A percentile compares a stretch with the other conserved stretches of the same genome.
phyloP scores from a whole-genome alignment of 202 grass and related monocot genomes.

The Schoenoplectus triqueter region DNA sequence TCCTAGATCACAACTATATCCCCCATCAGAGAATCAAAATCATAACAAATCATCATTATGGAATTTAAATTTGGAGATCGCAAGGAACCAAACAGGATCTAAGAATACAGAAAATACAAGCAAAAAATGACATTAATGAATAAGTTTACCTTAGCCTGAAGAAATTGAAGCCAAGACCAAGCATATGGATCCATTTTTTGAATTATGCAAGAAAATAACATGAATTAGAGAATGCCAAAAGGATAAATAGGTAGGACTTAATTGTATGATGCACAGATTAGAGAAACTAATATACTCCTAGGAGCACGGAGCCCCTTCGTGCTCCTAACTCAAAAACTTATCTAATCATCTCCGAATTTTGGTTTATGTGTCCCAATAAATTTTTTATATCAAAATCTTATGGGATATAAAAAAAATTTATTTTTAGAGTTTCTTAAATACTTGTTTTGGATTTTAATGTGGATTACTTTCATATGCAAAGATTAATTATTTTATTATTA shows the following conservation, averaged over 20 bases:
- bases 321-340: no score
- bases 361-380: no score
- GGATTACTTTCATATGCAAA: no score
- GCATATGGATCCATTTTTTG: conserved; percentile 32
- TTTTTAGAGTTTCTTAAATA: no score
- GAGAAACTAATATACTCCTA: no score
- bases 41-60: background rate
- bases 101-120: background rate
- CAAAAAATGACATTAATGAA: conserved; percentile 8
- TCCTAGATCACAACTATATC: background rate
- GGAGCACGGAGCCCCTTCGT: no score
- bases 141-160: conserved; percentile 84
- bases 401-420: no score
- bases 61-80: background rate
- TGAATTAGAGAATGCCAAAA: conserved; percentile 27
- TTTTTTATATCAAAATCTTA: no score
- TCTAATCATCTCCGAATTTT: no score
- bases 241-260: background rate
- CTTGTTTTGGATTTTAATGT: no score
- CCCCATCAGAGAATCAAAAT: background rate
- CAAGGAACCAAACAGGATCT: conserved; percentile 4
- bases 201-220: conserved; percentile 11
- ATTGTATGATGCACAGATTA: background rate
- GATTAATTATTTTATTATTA: no score
- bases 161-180: conserved; percentile 21